Evolutionary conservation across 192 early-diverging fungal genomes (phyloP).

Genomic region (Linnemannia elongata): DNA sequence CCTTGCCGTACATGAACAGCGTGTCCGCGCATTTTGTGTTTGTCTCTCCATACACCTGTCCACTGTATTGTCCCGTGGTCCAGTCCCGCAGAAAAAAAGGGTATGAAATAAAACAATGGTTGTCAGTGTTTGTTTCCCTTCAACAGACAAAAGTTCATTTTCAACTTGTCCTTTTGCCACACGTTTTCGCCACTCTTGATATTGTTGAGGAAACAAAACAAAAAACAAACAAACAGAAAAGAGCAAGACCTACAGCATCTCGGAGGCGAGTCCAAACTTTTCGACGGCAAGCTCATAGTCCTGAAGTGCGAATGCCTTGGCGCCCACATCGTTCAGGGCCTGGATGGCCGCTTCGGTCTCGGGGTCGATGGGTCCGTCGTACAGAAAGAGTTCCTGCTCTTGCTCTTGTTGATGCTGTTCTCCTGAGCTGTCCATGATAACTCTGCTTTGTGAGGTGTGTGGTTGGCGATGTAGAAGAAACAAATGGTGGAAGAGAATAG

Average conservation of each 20-base stretch:
- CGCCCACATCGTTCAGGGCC: conserved; percentile 73
- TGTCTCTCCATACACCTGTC: conserved; percentile 71
- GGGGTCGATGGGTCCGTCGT: conserved; percentile 53
- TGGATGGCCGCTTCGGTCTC: conserved; percentile 44
- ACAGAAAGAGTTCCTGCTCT: conserved; percentile 20
- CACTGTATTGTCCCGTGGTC: conserved; percentile 53
- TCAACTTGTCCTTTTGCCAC: not conserved
- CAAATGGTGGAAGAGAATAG: not conserved
- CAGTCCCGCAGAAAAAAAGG: not conserved
- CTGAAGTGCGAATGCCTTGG: conserved; percentile 71
- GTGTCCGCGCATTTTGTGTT: conserved; percentile 78
- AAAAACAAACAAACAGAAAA: not conserved
- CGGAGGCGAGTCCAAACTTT: conserved; percentile 77
- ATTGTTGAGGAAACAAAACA: not conserved
- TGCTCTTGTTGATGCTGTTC: conserved; percentile 17
- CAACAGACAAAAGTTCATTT: not conserved
- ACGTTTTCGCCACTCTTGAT: too few species aligned
- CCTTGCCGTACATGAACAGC: conserved; percentile 80
- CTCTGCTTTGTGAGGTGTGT: not conserved
- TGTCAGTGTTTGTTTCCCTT: not conserved
- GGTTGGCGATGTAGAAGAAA: not conserved
- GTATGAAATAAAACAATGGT: not conserved
- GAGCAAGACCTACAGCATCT: conserved; percentile 66
- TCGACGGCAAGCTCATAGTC: conserved; percentile 76
- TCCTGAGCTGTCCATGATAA: conserved; percentile 18